Evolutionary conservation across 768 basidiomycete species (phyloP).

Genomic region (Ramaria sp.): DNA sequence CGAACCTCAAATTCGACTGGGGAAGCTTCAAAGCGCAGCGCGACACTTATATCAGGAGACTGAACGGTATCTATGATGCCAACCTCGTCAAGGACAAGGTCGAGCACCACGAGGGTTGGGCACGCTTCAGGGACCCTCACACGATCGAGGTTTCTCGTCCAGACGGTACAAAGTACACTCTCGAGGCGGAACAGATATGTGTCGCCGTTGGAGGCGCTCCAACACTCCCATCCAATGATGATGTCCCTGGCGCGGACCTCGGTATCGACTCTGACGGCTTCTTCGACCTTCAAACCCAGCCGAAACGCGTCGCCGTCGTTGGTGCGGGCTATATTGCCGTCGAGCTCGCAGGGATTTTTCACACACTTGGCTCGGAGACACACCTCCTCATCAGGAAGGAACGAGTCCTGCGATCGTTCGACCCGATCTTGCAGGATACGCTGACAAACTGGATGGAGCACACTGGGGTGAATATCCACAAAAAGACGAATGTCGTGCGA

Average conservation of each 20-base stretch:
- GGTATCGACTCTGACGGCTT: slow-evolving; percentile 95
- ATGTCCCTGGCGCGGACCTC: slow-evolving; percentile 81
- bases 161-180: slow-evolving; percentile 58
- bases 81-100: slow-evolving; percentile 85
- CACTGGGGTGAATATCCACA: slow-evolving; percentile 85
- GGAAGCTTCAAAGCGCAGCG: slow-evolving; percentile 83
- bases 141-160: slow-evolving; percentile 61
- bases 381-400: slow-evolving; percentile 88
- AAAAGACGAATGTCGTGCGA: slow-evolving; percentile 57
- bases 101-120: slow-evolving; percentile 76
- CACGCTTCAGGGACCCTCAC: slow-evolving; percentile 55
- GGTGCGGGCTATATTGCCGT: slow-evolving; percentile 98
- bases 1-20: slow-evolving; percentile 73
- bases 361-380: slow-evolving; percentile 84
- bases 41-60: slow-evolving; percentile 83
- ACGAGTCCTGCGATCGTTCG: slow-evolving; percentile 86
- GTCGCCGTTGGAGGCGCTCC: slow-evolving; percentile 85
- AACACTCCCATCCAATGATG: slow-evolving; percentile 60
- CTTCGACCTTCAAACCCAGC: slow-evolving; percentile 84
- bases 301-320: slow-evolving; percentile 85
- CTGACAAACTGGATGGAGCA: slow-evolving; percentile 90
- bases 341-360: slow-evolving; percentile 90
- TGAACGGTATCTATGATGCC: slow-evolving; percentile 86
- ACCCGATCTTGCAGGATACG: slow-evolving; percentile 73
- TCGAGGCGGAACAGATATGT: slow-evolving; percentile 69